These are phyloP conservation scores for Monosporozyma yasuniensis DNA, from an alignment of 805 yeast species.

Conservation along the genomic window DNA sequence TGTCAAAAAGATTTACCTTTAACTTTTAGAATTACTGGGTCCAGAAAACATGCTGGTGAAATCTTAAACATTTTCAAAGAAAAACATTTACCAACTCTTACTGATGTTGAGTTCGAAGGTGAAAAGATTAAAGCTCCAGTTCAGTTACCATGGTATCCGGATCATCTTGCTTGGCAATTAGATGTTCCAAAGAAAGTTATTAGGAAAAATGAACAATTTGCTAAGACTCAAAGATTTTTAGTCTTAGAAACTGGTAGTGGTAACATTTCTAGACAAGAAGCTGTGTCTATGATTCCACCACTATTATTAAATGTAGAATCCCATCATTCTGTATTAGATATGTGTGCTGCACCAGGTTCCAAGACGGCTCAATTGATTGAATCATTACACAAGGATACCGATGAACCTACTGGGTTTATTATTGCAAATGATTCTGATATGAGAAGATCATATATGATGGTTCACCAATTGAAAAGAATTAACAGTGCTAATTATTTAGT, in stretches of 20 bases:
- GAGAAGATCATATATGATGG: slow-evolving; percentile 93
- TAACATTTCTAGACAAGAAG: slow-evolving; percentile 91
- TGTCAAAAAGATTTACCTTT: slow-evolving; percentile 79
- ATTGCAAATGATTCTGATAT: slow-evolving; percentile 94
- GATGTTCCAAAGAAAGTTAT: slow-evolving; percentile 89
- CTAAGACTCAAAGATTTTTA: slow-evolving; percentile 79
- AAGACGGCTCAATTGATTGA: slow-evolving; percentile 95
- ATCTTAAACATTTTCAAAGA: slow-evolving; percentile 60
- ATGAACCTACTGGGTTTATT: slow-evolving; percentile 74
- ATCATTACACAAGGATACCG: slow-evolving; percentile 63
- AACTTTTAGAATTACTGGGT: slow-evolving; percentile 91
- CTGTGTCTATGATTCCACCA: slow-evolving; percentile 98
- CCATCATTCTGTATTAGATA: slow-evolving; percentile 82
- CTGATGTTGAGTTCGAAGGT: slow-evolving; percentile 62
- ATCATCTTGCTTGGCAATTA: slow-evolving; percentile 83
- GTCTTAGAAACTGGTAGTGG: slow-evolving; percentile 95
- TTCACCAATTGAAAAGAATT: slow-evolving; percentile 90
- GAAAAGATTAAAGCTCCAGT: slow-evolving; percentile 62
- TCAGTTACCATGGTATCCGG: slow-evolving; percentile 79
- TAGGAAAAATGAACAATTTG: slow-evolving; percentile 75
- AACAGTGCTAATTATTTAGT: slow-evolving; percentile 88
- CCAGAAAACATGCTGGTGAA: slow-evolving; percentile 74
- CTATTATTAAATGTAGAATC: slow-evolving; percentile 82
- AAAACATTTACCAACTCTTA: slow-evolving; percentile 62
- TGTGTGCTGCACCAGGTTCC: slow-evolving; percentile 99